A percentile compares a stretch with the other conserved stretches of the same genome.
Conservation (phyloP, 1,284 basidiomycete genomes). For the Leucoagaricus sp. region DNA sequence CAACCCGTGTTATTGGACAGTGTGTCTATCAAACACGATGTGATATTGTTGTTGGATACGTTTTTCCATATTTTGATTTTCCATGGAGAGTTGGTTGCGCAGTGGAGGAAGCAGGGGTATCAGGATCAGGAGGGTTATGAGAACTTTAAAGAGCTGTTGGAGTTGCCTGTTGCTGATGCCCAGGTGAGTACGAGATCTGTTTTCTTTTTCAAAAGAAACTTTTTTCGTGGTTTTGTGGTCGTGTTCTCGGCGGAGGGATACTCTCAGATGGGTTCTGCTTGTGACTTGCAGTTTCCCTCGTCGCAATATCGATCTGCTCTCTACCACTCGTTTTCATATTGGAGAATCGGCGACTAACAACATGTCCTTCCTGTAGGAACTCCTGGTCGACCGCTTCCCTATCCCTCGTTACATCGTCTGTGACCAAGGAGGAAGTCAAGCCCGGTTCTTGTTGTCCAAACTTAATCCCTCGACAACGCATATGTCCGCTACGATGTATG, state of each 20-base stretch:
- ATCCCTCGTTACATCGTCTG: conserved; percentile 98
- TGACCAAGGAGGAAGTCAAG: conserved; percentile 97
- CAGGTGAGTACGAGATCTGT: conserved; percentile 46
- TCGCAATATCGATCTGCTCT: background rate
- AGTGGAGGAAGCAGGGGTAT: conserved; percentile 99
- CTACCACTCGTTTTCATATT: background rate
- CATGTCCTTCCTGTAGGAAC: conserved; percentile 56
- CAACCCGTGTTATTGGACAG: conserved; percentile 97
- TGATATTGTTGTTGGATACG: conserved; percentile 97
- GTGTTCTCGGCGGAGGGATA: too few relatives aligned
- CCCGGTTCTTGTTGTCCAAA: conserved; percentile 95
- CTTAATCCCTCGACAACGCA: conserved; percentile 98
- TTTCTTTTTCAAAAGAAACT: background rate
- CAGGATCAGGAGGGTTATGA: conserved; percentile 99
- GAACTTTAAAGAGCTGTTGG: conserved; percentile 95
- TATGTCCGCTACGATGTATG: conserved; percentile 90
- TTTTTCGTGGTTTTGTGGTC: too few relatives aligned
- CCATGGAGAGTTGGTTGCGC: conserved; percentile 96
- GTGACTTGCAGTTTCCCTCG: too few relatives aligned
- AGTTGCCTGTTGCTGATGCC: conserved; percentile 78
- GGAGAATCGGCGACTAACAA: too few relatives aligned
- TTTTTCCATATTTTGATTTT: conserved; percentile 99
- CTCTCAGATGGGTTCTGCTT: too few relatives aligned
- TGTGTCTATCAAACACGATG: conserved; percentile 96
- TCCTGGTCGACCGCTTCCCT: conserved; percentile 93